phyloP scores from a whole-genome alignment of 73 alveolate species.

The Paramecium caudatum region DNA sequence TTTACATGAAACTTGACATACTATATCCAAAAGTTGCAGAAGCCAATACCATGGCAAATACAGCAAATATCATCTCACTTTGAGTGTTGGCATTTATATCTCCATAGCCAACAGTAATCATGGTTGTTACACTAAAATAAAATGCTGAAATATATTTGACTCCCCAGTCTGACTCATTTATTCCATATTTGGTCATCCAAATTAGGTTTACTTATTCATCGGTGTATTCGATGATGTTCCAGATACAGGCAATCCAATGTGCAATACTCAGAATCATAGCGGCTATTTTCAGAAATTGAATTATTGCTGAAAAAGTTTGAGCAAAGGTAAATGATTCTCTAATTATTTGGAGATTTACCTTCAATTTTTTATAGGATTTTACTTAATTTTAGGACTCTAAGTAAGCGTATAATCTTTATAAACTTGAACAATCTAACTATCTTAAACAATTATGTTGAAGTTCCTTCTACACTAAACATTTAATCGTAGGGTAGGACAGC shows the following conservation, averaged over 20 bases:
- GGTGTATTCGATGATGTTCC: constrained; percentile 48
- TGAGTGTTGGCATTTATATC: constrained; percentile 78
- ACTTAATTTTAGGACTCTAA: constrained; percentile 81
- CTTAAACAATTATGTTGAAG: constrained; percentile 66
- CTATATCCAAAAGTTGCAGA: constrained; percentile 62
- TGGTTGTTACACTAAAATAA: constrained; percentile 89
- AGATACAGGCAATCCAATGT: constrained; percentile 68
- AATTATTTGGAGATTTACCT: neutral
- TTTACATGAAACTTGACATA: constrained; percentile 57
- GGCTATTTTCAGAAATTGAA: constrained; percentile 49
- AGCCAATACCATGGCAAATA: constrained; percentile 64
- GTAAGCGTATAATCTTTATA: constrained; percentile 80
- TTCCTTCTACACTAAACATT: neutral
- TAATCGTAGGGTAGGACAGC: constrained; percentile 83
- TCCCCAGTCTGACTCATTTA: constrained; percentile 43
- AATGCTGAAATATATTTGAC: constrained; percentile 82
- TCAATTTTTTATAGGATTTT: constrained; percentile 70
- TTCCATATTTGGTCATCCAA: constrained; percentile 50
- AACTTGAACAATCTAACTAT: constrained; percentile 83
- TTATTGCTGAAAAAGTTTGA: neutral
- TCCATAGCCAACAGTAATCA: constrained; percentile 93
- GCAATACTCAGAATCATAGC: constrained; percentile 19
- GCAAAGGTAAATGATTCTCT: constrained; percentile 27
- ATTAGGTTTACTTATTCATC: neutral
- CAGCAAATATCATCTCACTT: constrained; percentile 66